A percentile compares a stretch with the other conserved stretches of the same genome.
These are phyloP conservation scores for Camellia japonica DNA, from an alignment of 148 eudicot genomes.

Conservation along the genomic window DNA sequence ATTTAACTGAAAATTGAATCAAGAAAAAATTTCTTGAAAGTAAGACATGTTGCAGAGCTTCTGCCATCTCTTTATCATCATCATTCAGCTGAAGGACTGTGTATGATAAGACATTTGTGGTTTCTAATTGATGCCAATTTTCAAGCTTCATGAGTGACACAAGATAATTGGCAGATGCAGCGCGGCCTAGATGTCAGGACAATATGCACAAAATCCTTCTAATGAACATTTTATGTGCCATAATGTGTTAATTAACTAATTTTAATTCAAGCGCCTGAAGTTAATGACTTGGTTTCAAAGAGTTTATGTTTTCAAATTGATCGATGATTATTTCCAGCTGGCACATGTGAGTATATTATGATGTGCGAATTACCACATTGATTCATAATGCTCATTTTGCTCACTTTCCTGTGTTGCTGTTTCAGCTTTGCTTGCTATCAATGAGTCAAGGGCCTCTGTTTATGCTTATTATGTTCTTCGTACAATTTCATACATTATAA, in stretches of 20 bases:
- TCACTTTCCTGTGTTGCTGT: constrained; percentile 4
- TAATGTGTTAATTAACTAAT: neutral
- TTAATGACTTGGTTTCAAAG: neutral
- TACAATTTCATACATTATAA: constrained; percentile 66
- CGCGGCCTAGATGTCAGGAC: too few species aligned
- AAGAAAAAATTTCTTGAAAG: neutral
- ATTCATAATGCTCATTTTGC: constrained; percentile 5
- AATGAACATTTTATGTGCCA: neutral
- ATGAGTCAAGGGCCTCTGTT: constrained; percentile 60
- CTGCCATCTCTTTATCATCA: neutral
- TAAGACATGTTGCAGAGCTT: neutral
- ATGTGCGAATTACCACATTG: neutral
- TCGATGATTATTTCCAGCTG: neutral
- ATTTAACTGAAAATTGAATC: neutral
- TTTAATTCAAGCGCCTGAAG: neutral
- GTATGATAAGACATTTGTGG: neutral
- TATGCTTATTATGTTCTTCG: constrained; percentile 77
- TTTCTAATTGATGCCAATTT: too few species aligned
- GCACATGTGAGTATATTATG: neutral
- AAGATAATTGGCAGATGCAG: too few species aligned
- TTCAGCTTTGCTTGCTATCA: constrained; percentile 72
- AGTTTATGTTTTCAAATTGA: neutral
- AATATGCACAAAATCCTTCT: too few species aligned
- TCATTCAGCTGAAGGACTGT: neutral
- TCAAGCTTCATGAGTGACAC: too few species aligned